Percentiles rank a stretch among this genome's conserved stretches.
These are phyloP conservation scores for Terfezia claveryi DNA, from an alignment of 495 filamentous ascomycete species.

Conservation along the genomic window DNA sequence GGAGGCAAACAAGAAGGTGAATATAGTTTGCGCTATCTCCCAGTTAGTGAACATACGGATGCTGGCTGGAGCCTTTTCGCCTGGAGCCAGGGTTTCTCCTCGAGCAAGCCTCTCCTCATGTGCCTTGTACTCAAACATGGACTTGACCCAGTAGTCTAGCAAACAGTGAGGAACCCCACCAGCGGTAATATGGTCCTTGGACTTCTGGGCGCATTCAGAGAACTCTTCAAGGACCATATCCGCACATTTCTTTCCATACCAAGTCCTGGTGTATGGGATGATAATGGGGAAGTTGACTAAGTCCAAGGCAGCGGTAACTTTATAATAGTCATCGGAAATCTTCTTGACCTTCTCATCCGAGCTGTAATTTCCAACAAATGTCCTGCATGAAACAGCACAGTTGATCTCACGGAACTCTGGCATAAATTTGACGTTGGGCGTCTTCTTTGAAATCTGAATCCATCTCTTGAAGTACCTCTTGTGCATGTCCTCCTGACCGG, in stretches of 20 bases:
- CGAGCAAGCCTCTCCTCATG: slow-evolving; percentile 49
- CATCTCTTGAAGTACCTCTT: slow-evolving; percentile 65
- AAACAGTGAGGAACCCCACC: slow-evolving; percentile 77
- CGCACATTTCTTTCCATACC: slow-evolving; percentile 91
- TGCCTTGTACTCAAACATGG: slow-evolving; percentile 57
- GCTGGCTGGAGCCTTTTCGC: slow-evolving; percentile 2
- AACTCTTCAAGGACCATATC: slow-evolving; percentile 85
- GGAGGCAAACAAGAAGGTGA: slow-evolving; percentile 95
- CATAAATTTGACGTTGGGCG: slow-evolving; percentile 72
- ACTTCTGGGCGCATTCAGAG: slow-evolving; percentile 75
- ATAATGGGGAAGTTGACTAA: slow-evolving; percentile 98
- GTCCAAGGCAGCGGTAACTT: slow-evolving; percentile 86
- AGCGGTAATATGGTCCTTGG: slow-evolving; percentile 75
- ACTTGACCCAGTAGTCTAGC: slow-evolving; percentile 80
- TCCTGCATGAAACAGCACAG: slow-evolving; percentile 83
- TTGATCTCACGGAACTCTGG: slow-evolving; percentile 82
- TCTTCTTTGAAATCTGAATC: slow-evolving; percentile 47
- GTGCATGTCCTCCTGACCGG: slow-evolving; percentile 81
- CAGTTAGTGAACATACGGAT: slow-evolving; percentile 75
- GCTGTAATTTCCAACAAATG: slow-evolving; percentile 93
- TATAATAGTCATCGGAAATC: slow-evolving; percentile 90
- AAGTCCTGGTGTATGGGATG: slow-evolving; percentile 82
- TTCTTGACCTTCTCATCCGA: slow-evolving; percentile 72
- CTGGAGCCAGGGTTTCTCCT: slow-evolving; percentile 53
- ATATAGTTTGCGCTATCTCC: slow-evolving; percentile 84